Percentiles rank a stretch among this genome's conserved stretches.
These are phyloP conservation scores for Astathelohania contejeani DNA, from an alignment of 371 early-diverging fungal species.

Conservation along the genomic window DNA sequence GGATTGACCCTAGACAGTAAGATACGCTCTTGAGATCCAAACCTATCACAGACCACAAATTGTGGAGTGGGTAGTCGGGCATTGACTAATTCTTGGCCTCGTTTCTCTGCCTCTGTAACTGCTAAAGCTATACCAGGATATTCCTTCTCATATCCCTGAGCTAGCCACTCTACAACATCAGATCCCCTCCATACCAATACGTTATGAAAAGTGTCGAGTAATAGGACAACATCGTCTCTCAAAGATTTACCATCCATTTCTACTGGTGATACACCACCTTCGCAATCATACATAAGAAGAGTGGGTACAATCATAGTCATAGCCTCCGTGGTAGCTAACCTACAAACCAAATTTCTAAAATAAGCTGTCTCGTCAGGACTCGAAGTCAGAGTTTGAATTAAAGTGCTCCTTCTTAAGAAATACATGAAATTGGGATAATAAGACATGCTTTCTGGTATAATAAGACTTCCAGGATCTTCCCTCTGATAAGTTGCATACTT, in stretches of 20 bases:
- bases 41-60: constrained; percentile 84
- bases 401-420: constrained; percentile 84
- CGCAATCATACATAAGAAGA: constrained; percentile 73
- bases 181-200: constrained; percentile 83
- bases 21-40: constrained; percentile 96
- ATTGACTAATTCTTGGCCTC: constrained; percentile 70
- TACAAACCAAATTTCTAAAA: constrained; percentile 56
- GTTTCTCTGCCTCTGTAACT: constrained; percentile 71
- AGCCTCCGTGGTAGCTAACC: constrained; percentile 27
- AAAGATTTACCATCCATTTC: constrained; percentile 86
- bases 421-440: constrained; percentile 99
- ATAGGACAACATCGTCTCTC: constrained; percentile 75
- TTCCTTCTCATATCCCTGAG: constrained; percentile 74
- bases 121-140: no score
- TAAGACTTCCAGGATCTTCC: constrained; percentile 78
- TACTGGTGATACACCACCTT: constrained; percentile 73
- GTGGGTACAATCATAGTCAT: constrained; percentile 94
- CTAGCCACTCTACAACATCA: constrained; percentile 73
- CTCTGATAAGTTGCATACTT: constrained; percentile 82
- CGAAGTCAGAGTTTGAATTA: constrained; percentile 94
- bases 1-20: constrained; percentile 92
- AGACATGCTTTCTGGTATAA: constrained; percentile 74
- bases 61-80: constrained; percentile 93
- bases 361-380: constrained; percentile 95
- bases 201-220: constrained; percentile 94